A percentile compares a stretch with the other conserved stretches of the same genome.
phyloP scores from a whole-genome alignment of 2,329 filamentous ascomycete genomes.

The Cryphonectria nitschkei region DNA sequence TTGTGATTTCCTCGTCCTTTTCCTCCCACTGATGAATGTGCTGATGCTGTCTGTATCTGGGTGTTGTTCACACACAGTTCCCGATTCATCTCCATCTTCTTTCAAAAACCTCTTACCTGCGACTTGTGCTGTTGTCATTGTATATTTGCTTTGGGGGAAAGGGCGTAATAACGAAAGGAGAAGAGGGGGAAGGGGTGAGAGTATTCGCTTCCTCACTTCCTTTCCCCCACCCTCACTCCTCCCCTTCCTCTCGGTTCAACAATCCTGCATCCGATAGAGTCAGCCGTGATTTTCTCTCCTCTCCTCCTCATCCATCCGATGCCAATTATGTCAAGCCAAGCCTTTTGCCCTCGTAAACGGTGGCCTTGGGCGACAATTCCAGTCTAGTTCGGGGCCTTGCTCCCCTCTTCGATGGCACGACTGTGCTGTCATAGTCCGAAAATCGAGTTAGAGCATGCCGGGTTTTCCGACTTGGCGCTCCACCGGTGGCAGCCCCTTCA shows the following conservation, averaged over 20 bases:
- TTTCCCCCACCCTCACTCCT: too few relatives aligned
- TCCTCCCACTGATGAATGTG: too few relatives aligned
- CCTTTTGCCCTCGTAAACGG: neutral
- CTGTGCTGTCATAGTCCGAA: neutral
- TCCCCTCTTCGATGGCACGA: neutral
- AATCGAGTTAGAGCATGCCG: neutral
- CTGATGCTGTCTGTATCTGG: too few relatives aligned
- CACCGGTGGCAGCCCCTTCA: neutral
- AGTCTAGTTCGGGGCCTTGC: neutral
- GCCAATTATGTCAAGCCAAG: neutral
- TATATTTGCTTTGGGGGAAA: neutral
- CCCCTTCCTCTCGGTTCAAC: neutral
- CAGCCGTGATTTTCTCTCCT: neutral
- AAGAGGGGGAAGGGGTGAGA: too few relatives aligned
- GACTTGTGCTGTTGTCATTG: too few relatives aligned
- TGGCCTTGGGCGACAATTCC: neutral
- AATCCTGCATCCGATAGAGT: neutral
- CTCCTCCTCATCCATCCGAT: neutral
- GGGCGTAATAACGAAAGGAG: too few relatives aligned
- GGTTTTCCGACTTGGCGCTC: conserved; percentile 4
- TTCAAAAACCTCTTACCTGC: too few relatives aligned
- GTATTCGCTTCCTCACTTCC: neutral
- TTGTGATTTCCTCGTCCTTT: too few relatives aligned
- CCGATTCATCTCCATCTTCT: too few relatives aligned
- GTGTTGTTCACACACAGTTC: too few relatives aligned